Percentiles rank a stretch among this genome's conserved stretches.
phyloP scores from a whole-genome alignment of 108 stramenopile species.

The Pseudonitzschia pungens region DNA sequence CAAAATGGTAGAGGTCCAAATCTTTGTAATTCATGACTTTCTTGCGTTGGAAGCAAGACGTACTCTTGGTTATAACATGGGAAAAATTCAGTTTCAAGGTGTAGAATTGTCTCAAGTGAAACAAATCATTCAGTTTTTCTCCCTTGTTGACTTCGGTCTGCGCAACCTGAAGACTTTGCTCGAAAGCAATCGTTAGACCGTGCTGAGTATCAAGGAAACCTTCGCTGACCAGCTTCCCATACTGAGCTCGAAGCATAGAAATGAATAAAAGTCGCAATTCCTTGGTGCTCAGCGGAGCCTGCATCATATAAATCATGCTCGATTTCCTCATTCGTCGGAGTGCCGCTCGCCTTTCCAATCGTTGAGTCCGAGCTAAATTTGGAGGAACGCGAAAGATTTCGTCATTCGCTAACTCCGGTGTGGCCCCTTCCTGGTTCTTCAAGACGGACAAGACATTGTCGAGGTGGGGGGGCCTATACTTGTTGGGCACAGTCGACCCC shows the following conservation, averaged over 20 bases:
- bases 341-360: slow-evolving; percentile 8
- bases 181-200: slow-evolving; percentile 42
- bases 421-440: background rate
- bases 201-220: slow-evolving; percentile 55
- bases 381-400: slow-evolving; percentile 3
- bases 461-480: slow-evolving; percentile 51
- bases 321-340: background rate
- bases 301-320: slow-evolving; percentile 33
- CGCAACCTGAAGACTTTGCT: slow-evolving; percentile 55
- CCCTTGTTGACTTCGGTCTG: slow-evolving; percentile 48
- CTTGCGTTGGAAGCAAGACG: background rate
- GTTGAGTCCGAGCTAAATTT: slow-evolving; percentile 17
- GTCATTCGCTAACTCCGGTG: slow-evolving; percentile 10
- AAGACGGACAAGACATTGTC: slow-evolving; percentile 49
- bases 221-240: slow-evolving; percentile 43
- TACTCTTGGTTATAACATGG: slow-evolving; percentile 6
- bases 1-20: slow-evolving; percentile 4
- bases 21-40: background rate
- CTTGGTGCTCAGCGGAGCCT: slow-evolving; percentile 25
- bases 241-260: slow-evolving; percentile 47
- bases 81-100: slow-evolving; percentile 8
- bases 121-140: slow-evolving; percentile 39
- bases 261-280: slow-evolving; percentile 48
- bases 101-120: slow-evolving; percentile 22
- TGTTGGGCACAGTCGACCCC: slow-evolving; percentile 32